These are phyloP conservation scores for Clonostachys byssicola DNA, from an alignment of 2,329 filamentous ascomycete species.

Conservation along the genomic window DNA sequence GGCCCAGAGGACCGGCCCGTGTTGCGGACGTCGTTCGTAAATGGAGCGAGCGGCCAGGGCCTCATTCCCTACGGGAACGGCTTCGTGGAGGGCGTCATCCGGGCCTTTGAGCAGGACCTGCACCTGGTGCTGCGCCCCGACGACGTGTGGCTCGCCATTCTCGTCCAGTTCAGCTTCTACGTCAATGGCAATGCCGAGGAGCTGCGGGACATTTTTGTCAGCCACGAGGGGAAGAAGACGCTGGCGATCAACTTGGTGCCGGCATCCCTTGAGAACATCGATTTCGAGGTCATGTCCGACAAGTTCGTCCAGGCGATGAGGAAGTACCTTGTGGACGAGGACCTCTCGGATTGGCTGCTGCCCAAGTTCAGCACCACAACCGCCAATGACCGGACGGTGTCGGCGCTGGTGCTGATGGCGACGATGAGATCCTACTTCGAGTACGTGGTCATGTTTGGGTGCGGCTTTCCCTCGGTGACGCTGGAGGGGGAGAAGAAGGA, in stretches of 20 bases:
- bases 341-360: slow-evolving; percentile 40
- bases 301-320: slow-evolving; percentile 19
- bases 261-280: no score
- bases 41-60: neutral
- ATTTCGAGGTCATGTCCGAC: slow-evolving; percentile 1
- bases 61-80: slow-evolving; percentile 19
- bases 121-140: slow-evolving; percentile 43
- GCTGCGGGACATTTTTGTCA: slow-evolving; percentile 34
- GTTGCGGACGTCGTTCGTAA: neutral
- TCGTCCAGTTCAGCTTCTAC: slow-evolving; percentile 39
- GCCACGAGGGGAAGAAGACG: slow-evolving; percentile 24
- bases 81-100: slow-evolving; percentile 25
- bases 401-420: slow-evolving; percentile 45
- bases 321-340: slow-evolving; percentile 26
- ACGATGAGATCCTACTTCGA: slow-evolving; percentile 44
- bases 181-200: slow-evolving; percentile 40
- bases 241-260: slow-evolving; percentile 1
- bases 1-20: neutral
- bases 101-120: slow-evolving; percentile 37
- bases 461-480: slow-evolving; percentile 48
- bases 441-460: slow-evolving; percentile 21
- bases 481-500: slow-evolving; percentile 40
- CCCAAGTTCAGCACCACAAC: slow-evolving; percentile 48
- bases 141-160: slow-evolving; percentile 47
- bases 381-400: slow-evolving; percentile 31